Base-by-base conservation (phyloP, 1,284 basidiomycete genomes). In the Nidula niveotomentosa region DNA sequence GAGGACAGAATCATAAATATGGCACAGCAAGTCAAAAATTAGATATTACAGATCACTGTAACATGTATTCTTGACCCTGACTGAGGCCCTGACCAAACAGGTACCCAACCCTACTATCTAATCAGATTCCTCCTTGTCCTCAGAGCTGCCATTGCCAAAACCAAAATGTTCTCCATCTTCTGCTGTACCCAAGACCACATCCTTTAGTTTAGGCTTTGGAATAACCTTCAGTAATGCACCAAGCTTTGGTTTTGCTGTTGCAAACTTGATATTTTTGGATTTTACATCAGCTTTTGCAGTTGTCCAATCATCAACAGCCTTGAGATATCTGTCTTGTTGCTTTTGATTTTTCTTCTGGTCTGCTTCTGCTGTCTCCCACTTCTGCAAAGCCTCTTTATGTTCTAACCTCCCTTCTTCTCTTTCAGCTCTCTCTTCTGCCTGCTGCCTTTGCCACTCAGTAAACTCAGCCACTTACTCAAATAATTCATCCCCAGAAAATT, bases 401-500 rank as follows among this genome's bases (percentile, higher is more conserved):
- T 35, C 49, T 37, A 49, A 37, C 45, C 51, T 15, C 12, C 18
- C 35, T 23, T 55, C 54, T n/a, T 33, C 49, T 39, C 39, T 12
- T 41, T 52, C 45, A 52, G 46, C 36, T 41, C 48, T 54, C 47
- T 56, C n/a, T 10, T 37, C 52, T 8, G 43, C 53, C 35, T 55
- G 39, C 9, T 53, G 44, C 34, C 54, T 52, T 30, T 47, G 46
- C 34, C 53, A 39, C 18, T 60, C 50, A 23, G 58, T 55, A 13
- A 53, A 52, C 53, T 57, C 54, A 3, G 46, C 53, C 36, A 55
- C 44, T 6, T 36, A 23, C 48, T 57, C 39, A 45, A 45, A 55
- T 34, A 64, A 61, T 8, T 56, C 52, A 48, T 62, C 55, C 7
- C 49, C 51, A 33, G 53, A 53, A 47, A 62, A 46, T 7, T 60